Conservation (phyloP, 1,284 basidiomycete species). For the Rugosomyces carneus region DNA sequence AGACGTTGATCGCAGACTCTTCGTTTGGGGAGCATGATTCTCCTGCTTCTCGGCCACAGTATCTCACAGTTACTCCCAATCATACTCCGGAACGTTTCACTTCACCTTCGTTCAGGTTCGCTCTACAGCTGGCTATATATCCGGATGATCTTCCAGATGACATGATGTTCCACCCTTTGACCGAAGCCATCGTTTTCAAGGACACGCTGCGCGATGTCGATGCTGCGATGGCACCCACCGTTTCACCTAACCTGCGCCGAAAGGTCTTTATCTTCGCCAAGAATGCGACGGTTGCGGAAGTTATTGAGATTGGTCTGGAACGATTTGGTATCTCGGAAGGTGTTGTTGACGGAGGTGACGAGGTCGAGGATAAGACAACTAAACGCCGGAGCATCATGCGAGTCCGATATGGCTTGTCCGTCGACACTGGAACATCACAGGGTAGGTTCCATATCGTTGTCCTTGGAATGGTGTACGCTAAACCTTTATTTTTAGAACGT, state of each 20-base stretch:
- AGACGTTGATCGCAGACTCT: slow-evolving; percentile 43
- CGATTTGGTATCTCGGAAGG: slow-evolving; percentile 92
- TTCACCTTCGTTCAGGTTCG: slow-evolving; percentile 77
- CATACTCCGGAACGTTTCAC: slow-evolving; percentile 64
- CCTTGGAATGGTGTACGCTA: background rate
- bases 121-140: slow-evolving; percentile 82
- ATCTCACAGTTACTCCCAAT: slow-evolving; percentile 39
- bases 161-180: slow-evolving; percentile 87
- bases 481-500: slow-evolving; percentile 49
- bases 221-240: slow-evolving; percentile 39
- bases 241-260: slow-evolving; percentile 56
- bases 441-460: slow-evolving; percentile 40
- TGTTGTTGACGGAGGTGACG: slow-evolving; percentile 96
- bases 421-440: slow-evolving; percentile 42
- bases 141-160: slow-evolving; percentile 89
- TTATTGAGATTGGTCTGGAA: slow-evolving; percentile 88
- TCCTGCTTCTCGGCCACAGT: slow-evolving; percentile 28
- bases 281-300: slow-evolving; percentile 93
- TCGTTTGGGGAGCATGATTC: slow-evolving; percentile 24
- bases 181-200: slow-evolving; percentile 86
- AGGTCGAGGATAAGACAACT: slow-evolving; percentile 86
- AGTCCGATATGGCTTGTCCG: slow-evolving; percentile 76
- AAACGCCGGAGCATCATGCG: slow-evolving; percentile 74
- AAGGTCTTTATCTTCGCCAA: slow-evolving; percentile 87
- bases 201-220: slow-evolving; percentile 51